A percentile compares a stretch with the other conserved stretches of the same genome.
These are phyloP conservation scores for Austroboletus festivus DNA, from an alignment of 768 basidiomycete genomes.

Conservation along the genomic window DNA sequence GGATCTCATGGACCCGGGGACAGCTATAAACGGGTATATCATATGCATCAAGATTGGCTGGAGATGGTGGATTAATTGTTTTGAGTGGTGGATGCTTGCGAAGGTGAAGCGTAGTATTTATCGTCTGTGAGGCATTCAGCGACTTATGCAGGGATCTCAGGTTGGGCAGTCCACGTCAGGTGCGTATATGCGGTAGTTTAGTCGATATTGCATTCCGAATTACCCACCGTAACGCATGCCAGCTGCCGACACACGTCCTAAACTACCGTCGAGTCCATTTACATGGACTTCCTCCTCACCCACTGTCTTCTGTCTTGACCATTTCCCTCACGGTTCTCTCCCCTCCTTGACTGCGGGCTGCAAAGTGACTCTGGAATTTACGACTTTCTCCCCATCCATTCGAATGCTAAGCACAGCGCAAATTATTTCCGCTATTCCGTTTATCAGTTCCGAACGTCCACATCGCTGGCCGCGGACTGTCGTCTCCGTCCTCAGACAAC, in stretches of 20 bases:
- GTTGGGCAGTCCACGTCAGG: slow-evolving; percentile 15
- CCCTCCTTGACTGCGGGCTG: slow-evolving; percentile 16
- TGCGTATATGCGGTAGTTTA: slow-evolving; percentile 18
- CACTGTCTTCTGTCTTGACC: slow-evolving; percentile 24
- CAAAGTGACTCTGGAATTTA: slow-evolving; percentile 33
- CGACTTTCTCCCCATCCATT: slow-evolving; percentile 37
- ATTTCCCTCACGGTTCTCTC: slow-evolving; percentile 9
- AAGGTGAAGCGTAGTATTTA: slow-evolving; percentile 10
- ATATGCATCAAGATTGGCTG: slow-evolving; percentile 33
- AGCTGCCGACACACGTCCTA: slow-evolving; percentile 3
- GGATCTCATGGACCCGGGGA: slow-evolving; percentile 34
- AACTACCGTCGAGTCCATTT: slow-evolving; percentile 8
- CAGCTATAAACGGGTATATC: slow-evolving; percentile 37
- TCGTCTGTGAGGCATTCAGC: not conserved
- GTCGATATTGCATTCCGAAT: not conserved
- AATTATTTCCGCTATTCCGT: slow-evolving; percentile 44
- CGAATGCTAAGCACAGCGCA: slow-evolving; percentile 35
- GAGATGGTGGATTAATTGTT: slow-evolving; percentile 32
- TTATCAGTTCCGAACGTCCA: slow-evolving; percentile 33
- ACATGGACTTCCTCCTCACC: slow-evolving; percentile 2
- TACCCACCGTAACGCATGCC: not conserved
- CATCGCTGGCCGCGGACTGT: slow-evolving; percentile 38
- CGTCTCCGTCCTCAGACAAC: slow-evolving; percentile 35
- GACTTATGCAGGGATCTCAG: not conserved
- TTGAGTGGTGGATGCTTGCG: slow-evolving; percentile 33